These are phyloP conservation scores for Melocanna baccifera DNA, from an alignment of 176 grass and related monocot species.

Conservation along the genomic window DNA sequence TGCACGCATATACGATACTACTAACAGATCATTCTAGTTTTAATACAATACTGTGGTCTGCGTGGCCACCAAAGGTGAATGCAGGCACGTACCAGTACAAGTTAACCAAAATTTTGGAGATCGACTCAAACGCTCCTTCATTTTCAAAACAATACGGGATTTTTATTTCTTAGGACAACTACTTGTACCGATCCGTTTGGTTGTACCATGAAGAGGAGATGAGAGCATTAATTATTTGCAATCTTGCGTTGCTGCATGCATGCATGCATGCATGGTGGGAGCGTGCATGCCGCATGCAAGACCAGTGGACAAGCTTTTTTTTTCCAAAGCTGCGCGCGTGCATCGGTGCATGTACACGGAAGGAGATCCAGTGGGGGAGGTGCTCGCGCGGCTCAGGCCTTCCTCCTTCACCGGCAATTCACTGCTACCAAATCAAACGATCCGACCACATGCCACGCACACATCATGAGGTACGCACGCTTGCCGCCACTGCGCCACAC, in stretches of 20 bases:
- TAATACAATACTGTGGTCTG: not conserved
- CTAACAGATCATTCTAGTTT: too few species aligned
- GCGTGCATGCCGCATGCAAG: constrained; percentile 11
- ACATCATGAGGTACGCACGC: constrained; percentile 1
- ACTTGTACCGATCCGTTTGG: not conserved
- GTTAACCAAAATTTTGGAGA: not conserved
- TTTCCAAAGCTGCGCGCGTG: not conserved
- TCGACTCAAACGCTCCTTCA: not conserved
- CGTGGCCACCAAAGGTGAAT: not conserved
- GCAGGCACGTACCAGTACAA: not conserved
- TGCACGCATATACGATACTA: too few species aligned
- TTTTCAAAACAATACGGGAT: not conserved
- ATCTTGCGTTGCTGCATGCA: not conserved
- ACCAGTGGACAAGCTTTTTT: not conserved
- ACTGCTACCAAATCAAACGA: too few species aligned
- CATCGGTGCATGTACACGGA: too few species aligned
- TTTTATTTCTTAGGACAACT: not conserved
- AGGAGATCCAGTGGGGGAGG: too few species aligned
- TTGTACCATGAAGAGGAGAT: not conserved
- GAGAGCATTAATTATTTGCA: not conserved
- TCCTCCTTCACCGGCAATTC: too few species aligned
- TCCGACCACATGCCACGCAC: not conserved
- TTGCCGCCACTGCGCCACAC: not conserved
- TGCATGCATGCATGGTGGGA: not conserved
- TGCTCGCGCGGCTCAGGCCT: too few species aligned